These are phyloP conservation scores for Cytospora schulzeri DNA, from an alignment of 2,329 filamentous ascomycete genomes.

Conservation along the genomic window DNA sequence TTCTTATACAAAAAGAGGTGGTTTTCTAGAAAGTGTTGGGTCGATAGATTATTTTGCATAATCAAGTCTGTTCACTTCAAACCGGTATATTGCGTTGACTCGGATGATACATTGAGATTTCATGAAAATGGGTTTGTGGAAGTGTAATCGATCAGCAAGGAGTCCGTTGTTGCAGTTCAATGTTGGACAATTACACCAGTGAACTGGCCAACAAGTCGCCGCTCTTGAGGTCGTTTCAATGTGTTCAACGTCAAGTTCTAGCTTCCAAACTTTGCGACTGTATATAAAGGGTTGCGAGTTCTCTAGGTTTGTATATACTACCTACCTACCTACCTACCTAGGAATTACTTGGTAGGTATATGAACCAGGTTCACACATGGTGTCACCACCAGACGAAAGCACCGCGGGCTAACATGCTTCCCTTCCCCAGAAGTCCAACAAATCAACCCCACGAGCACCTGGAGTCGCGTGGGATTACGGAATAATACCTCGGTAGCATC, in stretches of 20 bases:
- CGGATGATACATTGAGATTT: background rate
- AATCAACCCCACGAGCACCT: background rate
- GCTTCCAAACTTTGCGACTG: too few species aligned
- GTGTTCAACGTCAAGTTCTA: too few species aligned
- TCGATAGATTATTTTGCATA: background rate
- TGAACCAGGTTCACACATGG: background rate
- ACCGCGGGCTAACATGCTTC: background rate
- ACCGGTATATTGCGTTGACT: background rate
- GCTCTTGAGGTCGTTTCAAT: too few species aligned
- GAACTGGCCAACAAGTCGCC: too few species aligned
- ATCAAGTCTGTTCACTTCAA: background rate
- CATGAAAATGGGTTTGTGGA: background rate
- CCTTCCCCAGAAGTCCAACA: background rate
- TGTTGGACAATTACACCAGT: too few species aligned
- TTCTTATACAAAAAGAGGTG: background rate
- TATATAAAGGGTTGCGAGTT: too few species aligned
- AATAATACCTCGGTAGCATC: constrained; percentile 25
- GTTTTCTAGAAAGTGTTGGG: background rate
- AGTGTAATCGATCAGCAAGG: background rate
- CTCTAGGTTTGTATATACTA: too few species aligned
- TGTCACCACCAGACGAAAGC: background rate
- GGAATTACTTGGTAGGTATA: too few species aligned
- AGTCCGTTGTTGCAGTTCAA: background rate
- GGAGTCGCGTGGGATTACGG: background rate
- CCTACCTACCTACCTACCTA: too few species aligned